phyloP scores from a whole-genome alignment of 202 grass and related monocot species.

The Panicum hallii region DNA sequence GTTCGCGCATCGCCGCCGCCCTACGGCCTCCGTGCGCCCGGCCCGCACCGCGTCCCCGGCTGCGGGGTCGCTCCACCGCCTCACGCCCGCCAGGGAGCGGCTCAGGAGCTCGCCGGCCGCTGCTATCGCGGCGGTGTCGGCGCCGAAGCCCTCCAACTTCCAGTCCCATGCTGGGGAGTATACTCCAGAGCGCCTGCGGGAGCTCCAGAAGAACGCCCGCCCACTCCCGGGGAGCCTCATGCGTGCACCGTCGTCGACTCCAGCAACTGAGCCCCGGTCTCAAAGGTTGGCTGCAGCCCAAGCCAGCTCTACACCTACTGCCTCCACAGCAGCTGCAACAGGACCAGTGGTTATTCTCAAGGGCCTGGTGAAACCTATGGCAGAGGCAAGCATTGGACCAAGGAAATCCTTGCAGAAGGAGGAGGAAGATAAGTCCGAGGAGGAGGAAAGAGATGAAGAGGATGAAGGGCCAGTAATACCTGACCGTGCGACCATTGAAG shows the following conservation, averaged over 20 bases:
- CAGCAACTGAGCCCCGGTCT: conserved; percentile 20
- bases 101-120: conserved; percentile 39
- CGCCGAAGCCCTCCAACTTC: conserved; percentile 78
- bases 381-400: conserved; percentile 45
- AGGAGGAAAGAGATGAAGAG: conserved; percentile 43
- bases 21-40: conserved; percentile 35
- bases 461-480: conserved; percentile 67
- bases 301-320: conserved; percentile 29
- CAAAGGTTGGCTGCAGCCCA: conserved; percentile 30
- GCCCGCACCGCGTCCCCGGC: conserved; percentile 48
- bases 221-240: conserved; percentile 73
- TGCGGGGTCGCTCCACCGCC: conserved; percentile 56
- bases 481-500: conserved; percentile 80
- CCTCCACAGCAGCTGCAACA: background rate
- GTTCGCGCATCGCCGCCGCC: conserved; percentile 48
- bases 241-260: conserved; percentile 38
- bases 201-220: conserved; percentile 96
- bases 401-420: conserved; percentile 32
- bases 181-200: conserved; percentile 85
- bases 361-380: conserved; percentile 80
- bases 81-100: conserved; percentile 63
- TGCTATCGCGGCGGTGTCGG: conserved; percentile 30
- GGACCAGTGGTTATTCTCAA: conserved; percentile 76
- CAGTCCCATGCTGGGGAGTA: conserved; percentile 90
- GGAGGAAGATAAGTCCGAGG: conserved; percentile 51